Evolutionary conservation across 1,284 basidiomycete species (phyloP).

Genomic region (Puccinia hordei): DNA sequence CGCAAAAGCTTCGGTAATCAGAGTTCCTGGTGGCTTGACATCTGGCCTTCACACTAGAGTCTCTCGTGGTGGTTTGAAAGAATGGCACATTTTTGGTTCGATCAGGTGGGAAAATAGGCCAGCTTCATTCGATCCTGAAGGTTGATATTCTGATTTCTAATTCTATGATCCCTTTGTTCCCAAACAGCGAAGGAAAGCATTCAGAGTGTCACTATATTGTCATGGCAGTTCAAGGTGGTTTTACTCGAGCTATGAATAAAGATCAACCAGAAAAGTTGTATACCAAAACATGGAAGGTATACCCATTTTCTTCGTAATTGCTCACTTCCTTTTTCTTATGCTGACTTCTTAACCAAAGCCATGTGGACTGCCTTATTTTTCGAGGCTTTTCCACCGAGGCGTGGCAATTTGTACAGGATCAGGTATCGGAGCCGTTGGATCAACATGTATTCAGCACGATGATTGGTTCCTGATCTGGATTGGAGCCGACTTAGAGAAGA

Average conservation of each 20-base stretch:
- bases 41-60: constrained; percentile 49
- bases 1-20: constrained; percentile 40
- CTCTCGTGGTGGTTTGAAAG: constrained; percentile 37
- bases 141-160: neutral
- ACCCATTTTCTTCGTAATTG: neutral
- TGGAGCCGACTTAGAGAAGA: constrained; percentile 64
- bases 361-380: constrained; percentile 76
- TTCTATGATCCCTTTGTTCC: neutral
- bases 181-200: constrained; percentile 41
- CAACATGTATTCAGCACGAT: constrained; percentile 71
- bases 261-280: constrained; percentile 40
- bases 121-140: too few species aligned
- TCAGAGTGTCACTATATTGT: constrained; percentile 50
- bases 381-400: constrained; percentile 71
- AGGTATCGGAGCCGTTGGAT: constrained; percentile 72
- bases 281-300: constrained; percentile 51
- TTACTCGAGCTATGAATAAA: constrained; percentile 47
- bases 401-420: constrained; percentile 77
- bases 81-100: constrained; percentile 52
- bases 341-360: constrained; percentile 62
- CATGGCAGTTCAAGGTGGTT: constrained; percentile 50
- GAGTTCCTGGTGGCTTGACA: constrained; percentile 49
- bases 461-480: constrained; percentile 74
- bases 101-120: constrained; percentile 31
- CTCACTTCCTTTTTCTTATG: neutral